phyloP scores from a whole-genome alignment of 108 stramenopile genomes.

The Skeletonema grethae region DNA sequence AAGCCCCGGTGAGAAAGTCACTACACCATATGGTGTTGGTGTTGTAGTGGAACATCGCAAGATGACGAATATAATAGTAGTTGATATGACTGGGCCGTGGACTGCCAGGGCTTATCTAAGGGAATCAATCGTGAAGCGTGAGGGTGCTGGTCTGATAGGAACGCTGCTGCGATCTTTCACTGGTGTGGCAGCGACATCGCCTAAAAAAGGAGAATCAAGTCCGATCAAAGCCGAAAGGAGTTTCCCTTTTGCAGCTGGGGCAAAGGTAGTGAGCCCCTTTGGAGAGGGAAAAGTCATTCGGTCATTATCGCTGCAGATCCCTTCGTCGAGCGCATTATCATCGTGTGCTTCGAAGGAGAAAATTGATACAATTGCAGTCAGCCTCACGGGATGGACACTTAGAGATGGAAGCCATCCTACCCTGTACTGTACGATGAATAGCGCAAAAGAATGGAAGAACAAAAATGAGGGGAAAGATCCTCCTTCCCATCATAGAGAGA shows the following conservation, averaged over 20 bases:
- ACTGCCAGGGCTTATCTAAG: constrained; percentile 69
- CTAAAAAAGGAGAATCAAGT: constrained; percentile 3
- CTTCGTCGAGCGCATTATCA: constrained; percentile 5
- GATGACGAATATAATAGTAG: constrained; percentile 64
- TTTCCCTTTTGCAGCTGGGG: constrained; percentile 64
- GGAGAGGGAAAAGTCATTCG: constrained; percentile 67
- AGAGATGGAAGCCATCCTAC: constrained; percentile 72
- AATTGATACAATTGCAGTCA: constrained; percentile 61
- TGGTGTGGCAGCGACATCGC: constrained; percentile 12
- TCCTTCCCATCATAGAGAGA: constrained; percentile 42
- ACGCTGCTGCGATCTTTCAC: constrained; percentile 11
- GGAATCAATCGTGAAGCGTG: constrained; percentile 55
- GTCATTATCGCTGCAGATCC: constrained; percentile 32
- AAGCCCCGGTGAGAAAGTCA: constrained; percentile 69
- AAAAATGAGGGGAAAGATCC: constrained; percentile 24
- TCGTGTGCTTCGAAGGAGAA: constrained; percentile 4
- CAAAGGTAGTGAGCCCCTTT: constrained; percentile 68
- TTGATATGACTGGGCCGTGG: constrained; percentile 74
- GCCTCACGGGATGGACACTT: constrained; percentile 72
- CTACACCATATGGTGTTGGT: constrained; percentile 81
- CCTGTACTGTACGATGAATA: constrained; percentile 76
- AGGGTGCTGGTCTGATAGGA: constrained; percentile 63
- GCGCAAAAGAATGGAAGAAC: constrained; percentile 73
- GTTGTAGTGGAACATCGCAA: constrained; percentile 71
- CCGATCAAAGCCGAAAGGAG: constrained; percentile 23